phyloP scores from a whole-genome alignment of 176 grass and related monocot species.

The Oryza glumipatula region DNA sequence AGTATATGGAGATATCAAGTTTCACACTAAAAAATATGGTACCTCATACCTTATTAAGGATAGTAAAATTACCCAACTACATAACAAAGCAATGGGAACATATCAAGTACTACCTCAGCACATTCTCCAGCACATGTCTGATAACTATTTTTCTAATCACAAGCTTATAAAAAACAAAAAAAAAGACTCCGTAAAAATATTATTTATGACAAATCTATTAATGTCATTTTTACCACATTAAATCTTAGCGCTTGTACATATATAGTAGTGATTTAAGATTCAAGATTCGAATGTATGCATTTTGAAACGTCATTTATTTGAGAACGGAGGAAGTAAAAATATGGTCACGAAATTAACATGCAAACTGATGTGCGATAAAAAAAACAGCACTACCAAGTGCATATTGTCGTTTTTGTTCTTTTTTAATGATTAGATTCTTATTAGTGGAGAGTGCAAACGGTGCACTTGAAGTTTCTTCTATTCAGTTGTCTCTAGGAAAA shows the following conservation, averaged over 20 bases:
- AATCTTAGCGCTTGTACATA: neutral
- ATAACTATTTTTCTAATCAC: neutral
- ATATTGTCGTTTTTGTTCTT: neutral
- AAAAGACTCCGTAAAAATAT: neutral
- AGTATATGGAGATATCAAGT: no score
- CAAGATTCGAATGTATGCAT: no score
- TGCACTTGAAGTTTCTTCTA: constrained; percentile 1
- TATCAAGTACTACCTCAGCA: no score
- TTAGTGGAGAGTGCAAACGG: neutral
- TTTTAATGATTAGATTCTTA: constrained; percentile 11
- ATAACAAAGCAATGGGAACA: no score
- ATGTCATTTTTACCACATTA: neutral
- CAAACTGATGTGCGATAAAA: neutral
- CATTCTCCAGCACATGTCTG: neutral
- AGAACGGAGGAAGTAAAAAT: neutral
- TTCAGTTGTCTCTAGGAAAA: neutral
- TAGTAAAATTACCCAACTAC: no score
- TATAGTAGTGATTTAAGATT: neutral
- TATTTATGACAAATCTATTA: neutral
- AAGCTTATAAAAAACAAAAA: neutral
- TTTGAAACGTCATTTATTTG: neutral
- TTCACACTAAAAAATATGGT: no score
- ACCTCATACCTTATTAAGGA: no score
- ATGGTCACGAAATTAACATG: neutral
- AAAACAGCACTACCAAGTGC: neutral